A percentile compares a stretch with the other conserved stretches of the same genome.
Conservation (phyloP, 2,329 filamentous ascomycete genomes). For the Nemania sp. region DNA sequence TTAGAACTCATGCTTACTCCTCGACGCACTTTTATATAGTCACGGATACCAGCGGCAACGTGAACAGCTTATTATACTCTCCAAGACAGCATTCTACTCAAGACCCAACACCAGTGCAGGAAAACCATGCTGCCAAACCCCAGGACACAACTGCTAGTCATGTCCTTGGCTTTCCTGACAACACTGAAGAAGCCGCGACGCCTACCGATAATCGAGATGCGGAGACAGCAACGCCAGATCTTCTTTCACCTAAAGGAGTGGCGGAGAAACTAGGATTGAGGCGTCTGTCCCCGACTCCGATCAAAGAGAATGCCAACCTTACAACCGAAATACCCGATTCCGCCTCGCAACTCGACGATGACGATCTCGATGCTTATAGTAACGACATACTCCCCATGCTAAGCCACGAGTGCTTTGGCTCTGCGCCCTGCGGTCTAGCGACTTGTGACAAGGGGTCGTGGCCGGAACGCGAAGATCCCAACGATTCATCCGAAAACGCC, state of each 20-base stretch:
- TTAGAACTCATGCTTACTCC: not conserved
- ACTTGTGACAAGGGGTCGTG: not conserved
- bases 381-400: slow-evolving; percentile 29
- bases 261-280: slow-evolving; percentile 40
- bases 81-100: slow-evolving; percentile 27
- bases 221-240: slow-evolving; percentile 38
- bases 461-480: not conserved
- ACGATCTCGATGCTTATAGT: slow-evolving; percentile 20
- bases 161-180: slow-evolving; percentile 24
- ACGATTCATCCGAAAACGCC: not conserved
- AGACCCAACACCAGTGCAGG: slow-evolving; percentile 19
- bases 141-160: slow-evolving; percentile 6
- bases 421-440: slow-evolving; percentile 16
- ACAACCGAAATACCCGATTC: slow-evolving; percentile 51
- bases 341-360: slow-evolving; percentile 44
- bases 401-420: slow-evolving; percentile 35
- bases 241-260: slow-evolving; percentile 39
- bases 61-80: slow-evolving; percentile 52
- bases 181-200: slow-evolving; percentile 35
- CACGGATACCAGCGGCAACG: slow-evolving; percentile 50
- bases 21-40: slow-evolving; percentile 28
- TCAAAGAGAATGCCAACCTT: slow-evolving; percentile 46
- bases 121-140: slow-evolving; percentile 20
- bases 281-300: slow-evolving; percentile 44
- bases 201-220: slow-evolving; percentile 38